Base-by-base conservation (phyloP, 768 basidiomycete genomes). In the Phylloporus arenicola region DNA sequence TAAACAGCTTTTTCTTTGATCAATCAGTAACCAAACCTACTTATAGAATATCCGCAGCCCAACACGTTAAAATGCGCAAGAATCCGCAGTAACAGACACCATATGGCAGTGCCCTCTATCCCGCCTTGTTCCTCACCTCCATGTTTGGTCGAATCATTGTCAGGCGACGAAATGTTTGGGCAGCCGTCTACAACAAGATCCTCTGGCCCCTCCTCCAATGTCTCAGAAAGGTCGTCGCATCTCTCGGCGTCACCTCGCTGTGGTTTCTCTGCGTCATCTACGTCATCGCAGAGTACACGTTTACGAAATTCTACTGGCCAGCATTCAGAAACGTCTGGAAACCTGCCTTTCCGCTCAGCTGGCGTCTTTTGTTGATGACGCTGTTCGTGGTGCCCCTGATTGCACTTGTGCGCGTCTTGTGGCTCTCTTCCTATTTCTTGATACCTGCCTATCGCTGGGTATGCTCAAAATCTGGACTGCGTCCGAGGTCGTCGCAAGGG, bases 281-380 rank as follows among this genome's bases (percentile, higher is more conserved):
- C 42, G 10, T 9, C 44, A 1, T 50, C 17, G 46, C 48, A 6
- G 61, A 61, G 16, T 33, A 48, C 45, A 17, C 10, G 17, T 51
- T 61, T 33, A 44, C 48, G 7, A 1, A 16, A 1, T 27, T 35
- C 43, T 63, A 57, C 55, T 48, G 63, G 6, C 10, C 13, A 0
- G 2, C 38, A 0, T 12, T 7, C 24, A 47, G n/a, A 0, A 11
- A 6, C 3, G 43, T 63, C 37, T 62, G 62, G 62, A 49, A 43
- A 31, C 53, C 55, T 0, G 55, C 48, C 0, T 62, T 63, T 40
- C 62, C 60, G 1, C 16, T 33, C 4, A 63, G 51, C 29, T 62
- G 60, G 60, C 61, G 51, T 30, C 1, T 61, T 0, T 1, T 58
- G 1, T 37, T 61, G 44, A 10, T 61, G 22, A 51, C 37, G 1